Evolutionary conservation across 2,329 filamentous ascomycete genomes (phyloP).

Genomic region (Colletotrichum paranaense): DNA sequence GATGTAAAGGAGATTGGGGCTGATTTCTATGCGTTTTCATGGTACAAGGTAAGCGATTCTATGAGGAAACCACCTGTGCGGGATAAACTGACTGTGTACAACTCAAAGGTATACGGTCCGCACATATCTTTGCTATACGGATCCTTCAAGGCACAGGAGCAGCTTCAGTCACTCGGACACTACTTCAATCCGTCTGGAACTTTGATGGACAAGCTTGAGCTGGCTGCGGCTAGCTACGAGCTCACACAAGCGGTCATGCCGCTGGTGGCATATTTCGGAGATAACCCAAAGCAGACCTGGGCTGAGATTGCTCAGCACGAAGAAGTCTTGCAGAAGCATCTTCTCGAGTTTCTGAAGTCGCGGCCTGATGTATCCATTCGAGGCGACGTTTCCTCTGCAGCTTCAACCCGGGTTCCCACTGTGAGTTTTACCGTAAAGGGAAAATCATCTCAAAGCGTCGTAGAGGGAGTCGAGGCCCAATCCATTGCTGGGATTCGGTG

Average conservation of each 20-base stretch:
- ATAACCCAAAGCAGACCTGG: background rate
- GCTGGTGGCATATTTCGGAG: conserved; percentile 50
- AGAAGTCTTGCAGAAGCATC: background rate
- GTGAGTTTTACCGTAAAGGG: background rate
- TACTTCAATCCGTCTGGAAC: conserved; percentile 73
- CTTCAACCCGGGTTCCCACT: background rate
- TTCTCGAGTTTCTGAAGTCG: background rate
- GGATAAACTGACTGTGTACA: background rate
- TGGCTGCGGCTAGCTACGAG: conserved; percentile 79
- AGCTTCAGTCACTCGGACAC: conserved; percentile 68
- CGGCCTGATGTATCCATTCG: background rate
- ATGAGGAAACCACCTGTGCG: background rate
- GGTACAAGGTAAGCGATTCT: conserved; percentile 72
- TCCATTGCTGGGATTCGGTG: conserved; percentile 72
- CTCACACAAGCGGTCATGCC: conserved; percentile 65
- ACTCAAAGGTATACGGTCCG: conserved; percentile 71
- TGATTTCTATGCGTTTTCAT: conserved; percentile 81
- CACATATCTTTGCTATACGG: conserved; percentile 79
- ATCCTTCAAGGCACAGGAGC: conserved; percentile 63
- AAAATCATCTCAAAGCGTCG: background rate
- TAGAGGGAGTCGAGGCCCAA: conserved; percentile 67
- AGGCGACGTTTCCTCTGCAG: background rate
- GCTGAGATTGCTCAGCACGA: background rate
- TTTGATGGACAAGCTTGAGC: conserved; percentile 74
- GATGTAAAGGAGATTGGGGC: conserved; percentile 76